Evolutionary conservation across 2,329 filamentous ascomycete species (phyloP).

Genomic region (Alternaria sp.): DNA sequence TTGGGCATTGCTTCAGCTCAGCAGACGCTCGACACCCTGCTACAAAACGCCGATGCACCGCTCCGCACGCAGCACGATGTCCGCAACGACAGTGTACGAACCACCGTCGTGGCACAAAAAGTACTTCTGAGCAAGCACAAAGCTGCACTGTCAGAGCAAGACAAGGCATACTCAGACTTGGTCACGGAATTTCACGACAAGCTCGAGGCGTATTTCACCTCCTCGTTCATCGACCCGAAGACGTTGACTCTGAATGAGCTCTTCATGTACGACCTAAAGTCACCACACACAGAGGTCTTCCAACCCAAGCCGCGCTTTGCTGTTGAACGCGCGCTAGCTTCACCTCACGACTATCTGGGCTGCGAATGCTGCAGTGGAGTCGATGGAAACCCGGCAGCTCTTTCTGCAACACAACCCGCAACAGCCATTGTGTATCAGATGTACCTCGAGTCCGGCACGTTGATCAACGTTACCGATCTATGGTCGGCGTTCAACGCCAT

Average conservation of each 20-base stretch:
- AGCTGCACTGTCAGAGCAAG: conserved; percentile 71
- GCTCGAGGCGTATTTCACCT: conserved; percentile 56
- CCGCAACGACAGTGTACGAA: conserved; percentile 71
- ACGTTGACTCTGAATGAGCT: conserved; percentile 70
- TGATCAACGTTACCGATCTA: conserved; percentile 81
- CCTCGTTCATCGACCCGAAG: conserved; percentile 56
- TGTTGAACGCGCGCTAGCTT: conserved; percentile 73
- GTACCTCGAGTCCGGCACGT: conserved; percentile 75
- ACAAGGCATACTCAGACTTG: conserved; percentile 72
- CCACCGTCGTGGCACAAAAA: conserved; percentile 80
- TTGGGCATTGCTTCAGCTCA: conserved; percentile 25
- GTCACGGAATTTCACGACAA: conserved; percentile 63
- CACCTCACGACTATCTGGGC: conserved; percentile 78
- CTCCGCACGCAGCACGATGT: conserved; percentile 79
- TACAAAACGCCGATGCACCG: conserved; percentile 40
- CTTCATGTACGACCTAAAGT: conserved; percentile 75
- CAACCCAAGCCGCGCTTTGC: conserved; percentile 73
- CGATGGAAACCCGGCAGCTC: conserved; percentile 48
- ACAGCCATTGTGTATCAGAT: conserved; percentile 79
- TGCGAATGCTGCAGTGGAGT: conserved; percentile 69
- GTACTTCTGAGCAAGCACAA: conserved; percentile 80
- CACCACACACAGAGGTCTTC: conserved; percentile 75
- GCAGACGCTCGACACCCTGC: conserved; percentile 45
- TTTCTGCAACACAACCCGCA: conserved; percentile 69
- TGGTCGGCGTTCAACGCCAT: conserved; percentile 78